A percentile compares a stretch with the other conserved stretches of the same genome.
These are phyloP conservation scores for Beta corolliflora DNA, from an alignment of 179 eudicot genomes.

Conservation along the genomic window DNA sequence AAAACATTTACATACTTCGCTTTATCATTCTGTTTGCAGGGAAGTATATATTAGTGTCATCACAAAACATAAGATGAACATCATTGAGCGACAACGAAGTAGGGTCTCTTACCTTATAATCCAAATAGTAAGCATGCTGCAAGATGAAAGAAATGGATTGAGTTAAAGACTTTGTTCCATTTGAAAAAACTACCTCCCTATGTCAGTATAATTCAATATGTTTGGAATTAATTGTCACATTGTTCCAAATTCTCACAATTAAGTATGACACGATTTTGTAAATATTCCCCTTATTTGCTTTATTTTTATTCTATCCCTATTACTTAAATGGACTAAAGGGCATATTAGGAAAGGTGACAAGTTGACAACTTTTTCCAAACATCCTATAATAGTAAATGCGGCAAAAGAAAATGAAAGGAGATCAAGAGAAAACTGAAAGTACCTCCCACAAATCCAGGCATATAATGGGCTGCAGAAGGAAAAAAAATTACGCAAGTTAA, in stretches of 20 bases:
- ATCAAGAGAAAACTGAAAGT: slow-evolving; percentile 26
- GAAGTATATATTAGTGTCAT: neutral
- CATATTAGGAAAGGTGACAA: too few relatives aligned
- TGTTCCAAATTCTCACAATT: too few relatives aligned
- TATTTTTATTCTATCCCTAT: too few relatives aligned
- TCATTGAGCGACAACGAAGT: neutral
- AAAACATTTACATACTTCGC: slow-evolving; percentile 60
- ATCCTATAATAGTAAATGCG: too few relatives aligned
- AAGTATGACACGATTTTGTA: too few relatives aligned
- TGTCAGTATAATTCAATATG: too few relatives aligned
- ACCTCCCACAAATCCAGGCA: slow-evolving; percentile 98
- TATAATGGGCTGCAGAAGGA: slow-evolving; percentile 70
- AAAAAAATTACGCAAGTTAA: neutral
- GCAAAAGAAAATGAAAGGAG: slow-evolving; percentile 2
- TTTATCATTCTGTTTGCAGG: slow-evolving; percentile 64
- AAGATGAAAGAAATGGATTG: slow-evolving; percentile 19
- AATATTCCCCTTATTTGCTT: too few relatives aligned
- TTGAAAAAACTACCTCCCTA: too few relatives aligned
- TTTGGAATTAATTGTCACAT: too few relatives aligned
- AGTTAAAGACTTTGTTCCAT: neutral
- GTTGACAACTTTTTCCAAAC: too few relatives aligned
- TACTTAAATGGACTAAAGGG: too few relatives aligned
- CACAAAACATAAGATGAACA: neutral
- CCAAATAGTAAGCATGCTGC: slow-evolving; percentile 99
- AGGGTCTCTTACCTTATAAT: slow-evolving; percentile 59